phyloP scores from a whole-genome alignment of 306 rosid genomes.

The Delonix regia region DNA sequence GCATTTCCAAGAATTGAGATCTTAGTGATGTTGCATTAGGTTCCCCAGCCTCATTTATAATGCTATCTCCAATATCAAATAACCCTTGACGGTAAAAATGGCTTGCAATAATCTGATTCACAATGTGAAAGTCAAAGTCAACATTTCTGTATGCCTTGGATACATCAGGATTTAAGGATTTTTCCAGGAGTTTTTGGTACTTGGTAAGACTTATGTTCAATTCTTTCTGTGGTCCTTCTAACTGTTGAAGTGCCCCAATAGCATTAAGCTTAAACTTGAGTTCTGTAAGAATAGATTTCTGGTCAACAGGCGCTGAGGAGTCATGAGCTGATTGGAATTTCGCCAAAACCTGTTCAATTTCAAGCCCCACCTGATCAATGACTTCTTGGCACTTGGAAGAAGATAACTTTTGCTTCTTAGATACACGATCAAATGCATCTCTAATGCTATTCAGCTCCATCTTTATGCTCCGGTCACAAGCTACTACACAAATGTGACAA shows the following conservation, averaged over 20 bases:
- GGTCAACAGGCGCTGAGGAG: conserved; percentile 50
- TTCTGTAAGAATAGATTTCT: conserved; percentile 57
- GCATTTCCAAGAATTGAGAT: conserved; percentile 70
- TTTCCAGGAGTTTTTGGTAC: conserved; percentile 70
- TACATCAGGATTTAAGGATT: conserved; percentile 65
- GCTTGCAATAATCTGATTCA: conserved; percentile 70
- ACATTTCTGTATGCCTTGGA: conserved; percentile 85
- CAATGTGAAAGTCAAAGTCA: conserved; percentile 67
- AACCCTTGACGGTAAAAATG: conserved; percentile 75
- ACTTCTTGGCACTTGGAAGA: conserved; percentile 78
- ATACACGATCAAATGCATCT: conserved; percentile 86
- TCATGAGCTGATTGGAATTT: conserved; percentile 57
- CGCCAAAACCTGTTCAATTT: conserved; percentile 67
- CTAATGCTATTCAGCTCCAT: conserved; percentile 81
- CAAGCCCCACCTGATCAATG: conserved; percentile 66
- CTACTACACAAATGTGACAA: conserved; percentile 49
- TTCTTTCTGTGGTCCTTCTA: conserved; percentile 78
- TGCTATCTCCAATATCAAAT: conserved; percentile 79
- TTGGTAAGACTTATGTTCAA: conserved; percentile 58
- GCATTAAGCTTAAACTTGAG: conserved; percentile 64
- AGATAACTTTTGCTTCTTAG: conserved; percentile 87
- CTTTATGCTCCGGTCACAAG: conserved; percentile 35
- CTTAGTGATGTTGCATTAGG: conserved; percentile 54
- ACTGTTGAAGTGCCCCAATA: conserved; percentile 56
- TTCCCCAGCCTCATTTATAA: conserved; percentile 71